Evolutionary conservation across 2,329 filamentous ascomycete genomes (phyloP).

Genomic region (Aspergillus pseudonomiae): DNA sequence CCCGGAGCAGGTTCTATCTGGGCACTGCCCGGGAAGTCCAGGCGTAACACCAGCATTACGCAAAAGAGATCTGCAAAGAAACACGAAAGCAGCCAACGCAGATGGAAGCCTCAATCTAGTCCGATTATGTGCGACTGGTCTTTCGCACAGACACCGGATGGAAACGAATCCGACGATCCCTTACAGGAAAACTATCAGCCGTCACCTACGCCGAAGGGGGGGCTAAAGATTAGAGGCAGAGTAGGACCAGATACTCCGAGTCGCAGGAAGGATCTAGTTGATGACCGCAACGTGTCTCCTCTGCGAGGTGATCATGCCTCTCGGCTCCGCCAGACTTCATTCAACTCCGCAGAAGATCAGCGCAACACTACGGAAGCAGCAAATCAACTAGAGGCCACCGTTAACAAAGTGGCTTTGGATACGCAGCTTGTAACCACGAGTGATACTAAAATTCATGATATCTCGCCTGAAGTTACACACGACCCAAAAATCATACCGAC

Average conservation of each 20-base stretch:
- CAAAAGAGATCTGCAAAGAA: slow-evolving; percentile 26
- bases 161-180: slow-evolving; percentile 48
- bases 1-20: slow-evolving; percentile 41
- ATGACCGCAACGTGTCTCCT: slow-evolving; percentile 16
- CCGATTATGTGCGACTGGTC: slow-evolving; percentile 39
- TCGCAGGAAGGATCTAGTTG: slow-evolving; percentile 14
- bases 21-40: slow-evolving; percentile 33
- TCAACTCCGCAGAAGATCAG: slow-evolving; percentile 12
- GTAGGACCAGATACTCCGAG: slow-evolving; percentile 8
- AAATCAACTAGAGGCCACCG: slow-evolving; percentile 9
- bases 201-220: slow-evolving; percentile 33
- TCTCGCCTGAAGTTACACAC: slow-evolving; percentile 7
- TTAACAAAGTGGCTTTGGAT: slow-evolving; percentile 12
- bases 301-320: slow-evolving; percentile 13
- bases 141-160: slow-evolving; percentile 37
- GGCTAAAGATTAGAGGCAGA: slow-evolving; percentile 27
- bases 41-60: slow-evolving; percentile 25
- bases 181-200: slow-evolving; percentile 39
- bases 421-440: background rate
- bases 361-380: slow-evolving; percentile 16
- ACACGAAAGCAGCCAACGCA: slow-evolving; percentile 23
- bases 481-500: background rate
- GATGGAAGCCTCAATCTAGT: slow-evolving; percentile 32
- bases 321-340: slow-evolving; percentile 14
- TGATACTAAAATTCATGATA: background rate